Percentiles rank a stretch among this genome's conserved stretches.
phyloP scores from a whole-genome alignment of 768 basidiomycete species.

The Xanthoconium stramineum region DNA sequence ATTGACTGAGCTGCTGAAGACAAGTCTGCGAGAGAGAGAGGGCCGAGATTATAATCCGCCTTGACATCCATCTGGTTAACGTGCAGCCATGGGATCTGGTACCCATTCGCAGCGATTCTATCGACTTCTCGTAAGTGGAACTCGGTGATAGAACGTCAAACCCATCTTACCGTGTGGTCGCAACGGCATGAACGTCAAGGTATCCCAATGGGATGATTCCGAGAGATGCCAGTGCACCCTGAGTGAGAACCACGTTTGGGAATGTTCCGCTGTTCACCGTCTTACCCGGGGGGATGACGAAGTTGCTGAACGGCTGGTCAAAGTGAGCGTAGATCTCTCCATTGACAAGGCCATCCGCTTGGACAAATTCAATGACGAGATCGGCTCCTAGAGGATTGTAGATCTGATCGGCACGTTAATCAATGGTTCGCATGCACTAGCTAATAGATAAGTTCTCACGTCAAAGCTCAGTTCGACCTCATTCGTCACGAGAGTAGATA shows the following conservation, averaged over 20 bases:
- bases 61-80: slow-evolving; percentile 52
- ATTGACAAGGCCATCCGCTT: slow-evolving; percentile 51
- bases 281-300: slow-evolving; percentile 53
- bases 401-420: slow-evolving; percentile 30
- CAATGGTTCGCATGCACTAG: not conserved
- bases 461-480: slow-evolving; percentile 56
- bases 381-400: slow-evolving; percentile 58
- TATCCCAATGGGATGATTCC: slow-evolving; percentile 51
- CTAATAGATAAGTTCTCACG: slow-evolving; percentile 32
- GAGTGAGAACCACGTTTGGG: slow-evolving; percentile 52
- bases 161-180: slow-evolving; percentile 38
- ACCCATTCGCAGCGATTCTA: slow-evolving; percentile 51
- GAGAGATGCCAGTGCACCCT: slow-evolving; percentile 57
- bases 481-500: slow-evolving; percentile 47
- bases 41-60: slow-evolving; percentile 39
- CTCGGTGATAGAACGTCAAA: not conserved
- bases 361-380: slow-evolving; percentile 54
- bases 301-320: slow-evolving; percentile 49
- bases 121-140: not conserved
- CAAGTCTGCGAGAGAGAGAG: slow-evolving; percentile 19
- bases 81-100: slow-evolving; percentile 64
- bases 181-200: slow-evolving; percentile 52
- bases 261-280: slow-evolving; percentile 62
- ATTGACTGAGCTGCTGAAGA: slow-evolving; percentile 13
- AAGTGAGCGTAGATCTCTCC: slow-evolving; percentile 59